phyloP scores from a whole-genome alignment of 164 flowering plant species.

The Platanus orientalis region DNA sequence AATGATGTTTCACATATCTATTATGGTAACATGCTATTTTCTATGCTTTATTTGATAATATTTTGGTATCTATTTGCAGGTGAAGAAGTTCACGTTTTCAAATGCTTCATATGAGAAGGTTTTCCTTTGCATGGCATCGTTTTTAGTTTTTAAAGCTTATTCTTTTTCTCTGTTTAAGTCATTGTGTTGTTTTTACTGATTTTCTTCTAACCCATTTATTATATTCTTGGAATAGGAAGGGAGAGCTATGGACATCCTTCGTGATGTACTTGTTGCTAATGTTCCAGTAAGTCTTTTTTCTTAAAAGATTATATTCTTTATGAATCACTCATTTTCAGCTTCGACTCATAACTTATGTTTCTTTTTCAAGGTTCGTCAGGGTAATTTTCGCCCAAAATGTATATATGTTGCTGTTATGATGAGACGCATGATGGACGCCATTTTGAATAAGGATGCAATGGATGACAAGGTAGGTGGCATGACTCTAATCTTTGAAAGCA shows the following conservation, averaged over 20 bases:
- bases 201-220: background rate
- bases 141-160: background rate
- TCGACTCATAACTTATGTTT: background rate
- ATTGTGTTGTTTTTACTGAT: background rate
- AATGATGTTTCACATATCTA: background rate
- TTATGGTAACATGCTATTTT: background rate
- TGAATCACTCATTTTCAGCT: background rate
- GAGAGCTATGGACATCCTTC: slow-evolving; percentile 50
- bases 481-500: background rate
- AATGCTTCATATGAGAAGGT: slow-evolving; percentile 19
- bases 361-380: slow-evolving; percentile 40
- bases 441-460: slow-evolving; percentile 74
- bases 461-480: slow-evolving; percentile 80
- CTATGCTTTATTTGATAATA: background rate
- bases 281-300: slow-evolving; percentile 63
- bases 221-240: slow-evolving; percentile 36
- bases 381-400: slow-evolving; percentile 78
- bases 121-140: background rate
- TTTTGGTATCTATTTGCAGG: slow-evolving; percentile 18
- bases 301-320: background rate
- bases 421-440: slow-evolving; percentile 93
- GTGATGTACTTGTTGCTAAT: slow-evolving; percentile 75
- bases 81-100: slow-evolving; percentile 14
- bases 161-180: background rate
- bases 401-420: slow-evolving; percentile 91